Base-by-base conservation (phyloP, 768 basidiomycete species). In the Candolleomyces eurysporus region DNA sequence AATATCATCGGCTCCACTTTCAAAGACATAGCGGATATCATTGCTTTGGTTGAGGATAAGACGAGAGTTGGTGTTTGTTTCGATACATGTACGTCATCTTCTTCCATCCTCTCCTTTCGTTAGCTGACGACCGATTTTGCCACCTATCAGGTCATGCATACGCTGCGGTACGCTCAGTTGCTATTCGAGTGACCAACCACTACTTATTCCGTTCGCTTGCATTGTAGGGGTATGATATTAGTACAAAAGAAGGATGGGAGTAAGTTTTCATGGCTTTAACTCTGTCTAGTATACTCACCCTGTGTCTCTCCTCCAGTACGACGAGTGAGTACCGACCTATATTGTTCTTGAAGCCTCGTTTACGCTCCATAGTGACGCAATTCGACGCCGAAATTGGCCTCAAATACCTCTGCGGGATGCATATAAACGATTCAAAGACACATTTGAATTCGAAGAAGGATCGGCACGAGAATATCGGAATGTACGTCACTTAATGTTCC, bases 361-460 rank as follows among this genome's bases (percentile, higher is more conserved):
- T 19, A 46, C 22, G 19, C 49, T 22, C 1, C 36, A 8, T 64
- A 86, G 91, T 93, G 72, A 67, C 75, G 11, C 75, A 81, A 50
- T 93, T 95, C 65, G 86, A 91, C 39, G 66, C 77, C 17, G 75
- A 82, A 61, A 79, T 96, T 3, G 91, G 94, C 2, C 66, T 91
- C 30, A 69, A 78, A 13, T 94, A 92, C 68, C 84, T 95, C 16
- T 81, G 85, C 4, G 93, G 88, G 1, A 89, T 94, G 83, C 94
- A 96, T 67, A 69, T 94, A 49, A 96, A 96, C 68, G 93, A 94
- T 69, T 90, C 90, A 10, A 91, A 92, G 70, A 82, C 81, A 8
- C 77, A 74, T 1, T 77, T 84, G 13, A 82, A 78, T 3, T 87
- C 88, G 13, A 87, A 82, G 65, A 87, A 84, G 64, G 94, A 95